Conservation (phyloP, 2,329 filamentous ascomycete species). For the Claviceps sorghi region DNA sequence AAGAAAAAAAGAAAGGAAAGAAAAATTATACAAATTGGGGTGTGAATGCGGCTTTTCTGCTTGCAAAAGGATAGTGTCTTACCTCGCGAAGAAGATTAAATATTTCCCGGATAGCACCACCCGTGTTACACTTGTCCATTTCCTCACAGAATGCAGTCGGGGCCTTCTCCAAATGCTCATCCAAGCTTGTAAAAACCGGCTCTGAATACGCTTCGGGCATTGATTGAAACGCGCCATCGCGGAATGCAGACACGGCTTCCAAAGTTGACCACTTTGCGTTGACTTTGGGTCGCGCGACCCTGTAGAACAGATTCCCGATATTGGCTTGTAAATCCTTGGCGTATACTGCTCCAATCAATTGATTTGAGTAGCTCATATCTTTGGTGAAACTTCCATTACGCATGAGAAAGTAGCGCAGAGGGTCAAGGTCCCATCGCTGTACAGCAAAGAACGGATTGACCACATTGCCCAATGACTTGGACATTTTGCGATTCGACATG, state of each 20-base stretch:
- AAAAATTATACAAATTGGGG: background rate
- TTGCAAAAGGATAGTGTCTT: constrained; percentile 6
- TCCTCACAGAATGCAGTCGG: constrained; percentile 24
- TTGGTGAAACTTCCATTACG: constrained; percentile 61
- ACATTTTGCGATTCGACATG: constrained; percentile 84
- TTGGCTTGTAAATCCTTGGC: constrained; percentile 63
- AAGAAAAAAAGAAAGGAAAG: background rate
- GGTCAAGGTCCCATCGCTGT: constrained; percentile 74
- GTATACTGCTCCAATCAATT: constrained; percentile 59
- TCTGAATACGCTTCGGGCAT: background rate
- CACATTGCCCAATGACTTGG: constrained; percentile 87
- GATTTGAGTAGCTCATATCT: constrained; percentile 78
- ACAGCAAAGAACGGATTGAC: constrained; percentile 89
- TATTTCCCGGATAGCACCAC: constrained; percentile 49
- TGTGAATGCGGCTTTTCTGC: background rate
- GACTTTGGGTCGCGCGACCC: constrained; percentile 51
- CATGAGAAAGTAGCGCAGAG: constrained; percentile 78
- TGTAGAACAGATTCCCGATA: constrained; percentile 65
- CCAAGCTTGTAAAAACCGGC: constrained; percentile 14
- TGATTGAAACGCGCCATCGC: constrained; percentile 13
- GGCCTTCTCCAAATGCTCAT: constrained; percentile 10
- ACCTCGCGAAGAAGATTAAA: constrained; percentile 49
- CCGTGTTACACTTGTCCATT: constrained; percentile 51
- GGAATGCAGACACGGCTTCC: constrained; percentile 33
- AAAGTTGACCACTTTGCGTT: constrained; percentile 44